phyloP scores from a whole-genome alignment of 2,329 filamentous ascomycete genomes.

The Zymoseptoria tritici region DNA sequence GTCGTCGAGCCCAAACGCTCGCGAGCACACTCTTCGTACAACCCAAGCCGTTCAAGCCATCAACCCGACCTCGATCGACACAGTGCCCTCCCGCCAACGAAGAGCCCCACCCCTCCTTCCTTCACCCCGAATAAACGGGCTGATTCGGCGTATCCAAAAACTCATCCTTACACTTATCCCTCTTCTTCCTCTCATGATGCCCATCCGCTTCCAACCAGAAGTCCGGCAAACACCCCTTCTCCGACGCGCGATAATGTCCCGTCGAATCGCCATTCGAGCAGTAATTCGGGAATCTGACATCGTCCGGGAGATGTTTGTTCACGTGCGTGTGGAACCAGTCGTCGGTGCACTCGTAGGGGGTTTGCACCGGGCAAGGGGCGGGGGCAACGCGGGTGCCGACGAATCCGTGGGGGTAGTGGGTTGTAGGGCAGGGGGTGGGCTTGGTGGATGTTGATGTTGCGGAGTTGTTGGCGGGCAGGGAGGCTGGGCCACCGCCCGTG shows the following conservation, averaged over 20 bases:
- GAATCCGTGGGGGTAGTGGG: not conserved
- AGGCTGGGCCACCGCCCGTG: not conserved
- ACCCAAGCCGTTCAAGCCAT: too few relatives aligned
- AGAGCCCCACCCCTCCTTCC: too few relatives aligned
- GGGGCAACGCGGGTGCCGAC: not conserved
- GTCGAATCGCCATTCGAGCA: not conserved
- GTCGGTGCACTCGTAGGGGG: not conserved
- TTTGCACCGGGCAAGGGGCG: not conserved
- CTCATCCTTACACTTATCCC: not conserved
- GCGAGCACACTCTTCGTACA: too few relatives aligned
- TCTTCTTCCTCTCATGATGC: not conserved
- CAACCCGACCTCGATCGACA: too few relatives aligned
- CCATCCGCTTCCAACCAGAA: not conserved
- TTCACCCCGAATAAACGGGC: too few relatives aligned
- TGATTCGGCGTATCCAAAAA: not conserved
- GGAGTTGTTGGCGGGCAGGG: not conserved
- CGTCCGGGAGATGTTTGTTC: not conserved
- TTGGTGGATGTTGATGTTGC: not conserved
- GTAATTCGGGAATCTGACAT: not conserved
- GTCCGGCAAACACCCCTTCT: not conserved
- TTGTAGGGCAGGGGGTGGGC: not conserved
- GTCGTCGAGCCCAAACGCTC: too few relatives aligned
- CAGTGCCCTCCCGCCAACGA: too few relatives aligned
- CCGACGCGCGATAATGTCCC: not conserved
- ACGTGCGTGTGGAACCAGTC: not conserved